Base-by-base conservation (phyloP, 768 basidiomycete genomes). In the Calocera cornea region DNA sequence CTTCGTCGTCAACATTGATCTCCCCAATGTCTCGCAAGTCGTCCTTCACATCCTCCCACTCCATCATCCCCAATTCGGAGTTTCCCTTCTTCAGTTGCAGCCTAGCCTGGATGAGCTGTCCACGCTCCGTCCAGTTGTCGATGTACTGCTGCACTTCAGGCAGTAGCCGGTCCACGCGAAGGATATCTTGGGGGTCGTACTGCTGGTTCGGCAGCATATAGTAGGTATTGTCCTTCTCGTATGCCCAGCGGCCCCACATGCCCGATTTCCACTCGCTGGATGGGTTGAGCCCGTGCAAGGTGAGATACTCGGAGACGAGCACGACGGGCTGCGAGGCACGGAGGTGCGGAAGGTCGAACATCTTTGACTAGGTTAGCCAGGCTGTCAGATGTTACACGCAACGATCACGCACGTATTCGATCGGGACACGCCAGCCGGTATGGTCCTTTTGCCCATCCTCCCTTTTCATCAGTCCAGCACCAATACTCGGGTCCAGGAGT, bases 311-410 rank as follows among this genome's bases (percentile, higher is more conserved):
- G 12, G 78, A 73, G 31, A 78, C 72, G n/a, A 78, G 77, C 69
- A 82, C 67, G 65, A 82, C 77, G n/a, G 78, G 72, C 17, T 80
- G 76, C 1, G 66, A 70, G 41, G 68, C 66, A 38, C 80, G 79
- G 17, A 82, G 75, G 66, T 76, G 76, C 38, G 79, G 77, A 41
- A 82, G 67, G 69, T 82, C 78, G 65, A 82, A 69, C 81, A 82
- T 80, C 67, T 74, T 34, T 63, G 10, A 27, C 8, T 19, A 2
- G 68, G 67, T 10, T 10, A 31, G 22, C 17, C 5, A 14, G 19
- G 66, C n/a, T 31, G 1, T 41, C 2, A 1, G 12, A 38, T n/a
- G 17, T 34, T 1, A 41, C 11, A 17, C 12, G 2, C 2, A 65
- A n/a, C 29, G n/a, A 34, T n/a, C 29, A 64, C 19, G 33, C 24